phyloP scores from a whole-genome alignment of 2,329 filamentous ascomycete species.

The Hyphodiscus sp. region DNA sequence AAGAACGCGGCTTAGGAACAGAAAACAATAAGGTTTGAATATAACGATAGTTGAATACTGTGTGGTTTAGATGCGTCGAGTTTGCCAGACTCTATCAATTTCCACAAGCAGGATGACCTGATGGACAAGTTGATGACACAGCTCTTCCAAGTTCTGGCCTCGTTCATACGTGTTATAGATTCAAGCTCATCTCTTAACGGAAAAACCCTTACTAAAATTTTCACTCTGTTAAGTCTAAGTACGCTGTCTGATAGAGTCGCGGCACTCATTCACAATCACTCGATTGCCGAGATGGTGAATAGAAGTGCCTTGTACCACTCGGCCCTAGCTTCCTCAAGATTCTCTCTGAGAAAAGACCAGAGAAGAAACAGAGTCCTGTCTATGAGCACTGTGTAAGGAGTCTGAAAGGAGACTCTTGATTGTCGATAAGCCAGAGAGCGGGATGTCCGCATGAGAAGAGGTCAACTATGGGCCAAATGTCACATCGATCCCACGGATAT shows the following conservation, averaged over 20 bases:
- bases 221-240: conserved; percentile 2
- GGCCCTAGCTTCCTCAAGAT: not conserved
- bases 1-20: not conserved
- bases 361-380: not conserved
- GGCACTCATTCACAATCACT: conserved; percentile 4
- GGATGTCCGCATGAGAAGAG: not conserved
- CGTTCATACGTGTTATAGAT: not conserved
- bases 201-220: not conserved
- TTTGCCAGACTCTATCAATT: not conserved
- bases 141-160: not conserved
- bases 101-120: not conserved
- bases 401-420: not conserved
- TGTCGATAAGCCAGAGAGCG: not conserved
- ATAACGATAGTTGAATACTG: not conserved
- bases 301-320: not conserved
- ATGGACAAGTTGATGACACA: not conserved
- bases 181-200: not conserved
- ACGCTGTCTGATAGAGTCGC: conserved; percentile 1
- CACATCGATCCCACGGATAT: no score
- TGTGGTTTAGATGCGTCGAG: not conserved
- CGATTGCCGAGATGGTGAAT: conserved; percentile 2
- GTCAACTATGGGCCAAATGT: no score
- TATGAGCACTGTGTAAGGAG: not conserved
- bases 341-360: conserved; percentile 1
- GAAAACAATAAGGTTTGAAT: not conserved